These are phyloP conservation scores for Aspergillus amoenus DNA, from an alignment of 2,329 filamentous ascomycete genomes.

Conservation along the genomic window DNA sequence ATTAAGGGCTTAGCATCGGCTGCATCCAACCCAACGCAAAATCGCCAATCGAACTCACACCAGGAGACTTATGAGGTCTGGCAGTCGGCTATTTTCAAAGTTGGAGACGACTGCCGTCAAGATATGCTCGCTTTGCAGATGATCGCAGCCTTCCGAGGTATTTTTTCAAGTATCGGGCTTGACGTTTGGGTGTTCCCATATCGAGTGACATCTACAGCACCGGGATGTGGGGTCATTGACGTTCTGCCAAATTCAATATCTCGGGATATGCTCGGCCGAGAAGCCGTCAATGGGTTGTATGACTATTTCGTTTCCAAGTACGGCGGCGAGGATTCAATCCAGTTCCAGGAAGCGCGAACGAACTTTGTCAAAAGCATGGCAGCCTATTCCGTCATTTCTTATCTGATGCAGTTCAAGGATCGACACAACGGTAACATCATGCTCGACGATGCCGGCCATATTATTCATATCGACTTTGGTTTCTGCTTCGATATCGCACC, in stretches of 20 bases:
- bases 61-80: conserved; percentile 80
- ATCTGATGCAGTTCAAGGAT: conserved; percentile 97
- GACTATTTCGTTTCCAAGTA: conserved; percentile 99
- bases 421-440: conserved; percentile 99
- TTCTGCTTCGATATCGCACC: conserved; percentile 99
- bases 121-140: conserved; percentile 96
- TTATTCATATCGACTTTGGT: conserved; percentile 97
- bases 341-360: conserved; percentile 89
- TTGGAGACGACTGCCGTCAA: conserved; percentile 96
- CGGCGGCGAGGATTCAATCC: conserved; percentile 89
- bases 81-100: conserved; percentile 99
- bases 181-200: conserved; percentile 98
- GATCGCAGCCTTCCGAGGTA: conserved; percentile 95
- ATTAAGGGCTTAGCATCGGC: conserved; percentile 24
- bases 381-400: conserved; percentile 95
- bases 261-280: conserved; percentile 95
- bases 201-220: conserved; percentile 93
- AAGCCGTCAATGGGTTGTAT: conserved; percentile 96
- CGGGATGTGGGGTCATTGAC: conserved; percentile 96
- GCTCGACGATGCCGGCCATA: conserved; percentile 95
- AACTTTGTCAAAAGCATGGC: conserved; percentile 99
- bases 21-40: conserved; percentile 25
- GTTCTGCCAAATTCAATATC: conserved; percentile 97
- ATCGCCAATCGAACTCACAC: conserved; percentile 13
- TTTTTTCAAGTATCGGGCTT: conserved; percentile 91